These are phyloP conservation scores for Cutaneotrichosporon cavernicola DNA, from an alignment of 1,284 basidiomycete genomes.

Conservation along the genomic window DNA sequence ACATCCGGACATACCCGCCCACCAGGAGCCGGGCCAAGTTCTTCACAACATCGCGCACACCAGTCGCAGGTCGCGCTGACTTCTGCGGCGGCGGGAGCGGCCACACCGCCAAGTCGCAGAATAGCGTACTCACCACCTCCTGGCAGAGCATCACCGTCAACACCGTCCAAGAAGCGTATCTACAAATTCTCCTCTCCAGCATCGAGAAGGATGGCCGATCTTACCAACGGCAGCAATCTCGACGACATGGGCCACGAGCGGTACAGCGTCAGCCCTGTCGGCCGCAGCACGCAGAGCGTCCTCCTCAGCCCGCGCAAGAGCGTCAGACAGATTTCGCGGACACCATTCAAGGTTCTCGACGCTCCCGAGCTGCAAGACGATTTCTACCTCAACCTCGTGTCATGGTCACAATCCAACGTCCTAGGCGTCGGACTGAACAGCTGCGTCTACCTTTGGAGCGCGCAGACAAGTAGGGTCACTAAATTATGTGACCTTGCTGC, in stretches of 20 bases:
- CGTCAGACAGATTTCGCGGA: constrained; percentile 82
- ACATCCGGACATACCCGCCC: constrained; percentile 42
- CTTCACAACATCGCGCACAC: constrained; percentile 46
- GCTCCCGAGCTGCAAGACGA: constrained; percentile 96
- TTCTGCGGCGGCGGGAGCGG: constrained; percentile 24
- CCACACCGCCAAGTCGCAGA: constrained; percentile 36
- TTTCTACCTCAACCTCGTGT: constrained; percentile 96
- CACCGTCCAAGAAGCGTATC: constrained; percentile 55
- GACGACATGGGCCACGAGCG: constrained; percentile 70
- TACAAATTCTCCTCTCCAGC: constrained; percentile 56
- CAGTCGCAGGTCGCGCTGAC: constrained; percentile 48
- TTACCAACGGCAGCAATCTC: constrained; percentile 41
- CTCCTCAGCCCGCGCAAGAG: constrained; percentile 80
- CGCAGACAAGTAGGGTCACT: constrained; percentile 84
- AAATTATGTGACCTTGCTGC: constrained; percentile 80
- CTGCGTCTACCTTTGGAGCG: constrained; percentile 96
- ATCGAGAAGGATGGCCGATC: constrained; percentile 35
- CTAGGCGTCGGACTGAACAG: constrained; percentile 88
- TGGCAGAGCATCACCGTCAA: constrained; percentile 48
- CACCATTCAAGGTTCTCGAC: constrained; percentile 95
- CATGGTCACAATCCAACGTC: constrained; percentile 94
- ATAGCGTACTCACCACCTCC: constrained; percentile 39
- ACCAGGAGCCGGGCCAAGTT: constrained; percentile 45
- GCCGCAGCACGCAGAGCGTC: constrained; percentile 75
- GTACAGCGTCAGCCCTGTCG: constrained; percentile 87